Base-by-base conservation (phyloP, 208 protist species). In the Crithidia brevicula region DNA sequence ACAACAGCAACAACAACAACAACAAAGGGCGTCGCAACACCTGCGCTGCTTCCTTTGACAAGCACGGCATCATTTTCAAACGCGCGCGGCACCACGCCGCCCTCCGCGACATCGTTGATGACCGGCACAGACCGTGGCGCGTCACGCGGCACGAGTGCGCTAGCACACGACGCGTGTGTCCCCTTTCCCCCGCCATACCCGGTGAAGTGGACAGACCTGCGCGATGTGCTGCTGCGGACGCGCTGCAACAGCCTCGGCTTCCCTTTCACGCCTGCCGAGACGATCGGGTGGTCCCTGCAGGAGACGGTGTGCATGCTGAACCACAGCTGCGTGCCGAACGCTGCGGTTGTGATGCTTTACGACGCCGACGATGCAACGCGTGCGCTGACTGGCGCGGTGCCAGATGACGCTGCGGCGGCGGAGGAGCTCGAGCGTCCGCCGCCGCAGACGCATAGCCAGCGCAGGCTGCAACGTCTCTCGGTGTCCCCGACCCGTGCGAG, bases 171-270 rank as follows among this genome's bases (percentile, higher is more conserved):
- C 8, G 36, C 36, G 36, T 7, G 36, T 13, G 51, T 67, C 59
- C 36, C 56, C 15, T 70, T 60, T n/a, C 60, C 77, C 15, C 77
- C 70, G 23, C 72, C 67, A 2, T 87, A 81, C 74, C 58, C 75
- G 13, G 73, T 95, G 9, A n/a, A 68, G 15, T 72, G 65, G 63
- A 74, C 83, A 18, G 75, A 84, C 49, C 73, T 95, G 42, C 64
- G 69, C 20, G 83, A 88, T 20, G 70, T 89, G 15, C 74, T 95
- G 15, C 58, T 90, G 13, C 82, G 80, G 23, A 86, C 82, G 4
- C 79, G 82, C 49, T 85, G 77, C 61, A 95, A 95, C 74, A 91
- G 83, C 62, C 66, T 95, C 36, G 89, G 89, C 25, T 95, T 92
- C 42, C 89, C 89, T 1, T 95, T 93, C 66, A 86, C 72, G 31